Conservation (phyloP, 192 early-diverging fungal genomes). For the Entrophospora sp. region DNA sequence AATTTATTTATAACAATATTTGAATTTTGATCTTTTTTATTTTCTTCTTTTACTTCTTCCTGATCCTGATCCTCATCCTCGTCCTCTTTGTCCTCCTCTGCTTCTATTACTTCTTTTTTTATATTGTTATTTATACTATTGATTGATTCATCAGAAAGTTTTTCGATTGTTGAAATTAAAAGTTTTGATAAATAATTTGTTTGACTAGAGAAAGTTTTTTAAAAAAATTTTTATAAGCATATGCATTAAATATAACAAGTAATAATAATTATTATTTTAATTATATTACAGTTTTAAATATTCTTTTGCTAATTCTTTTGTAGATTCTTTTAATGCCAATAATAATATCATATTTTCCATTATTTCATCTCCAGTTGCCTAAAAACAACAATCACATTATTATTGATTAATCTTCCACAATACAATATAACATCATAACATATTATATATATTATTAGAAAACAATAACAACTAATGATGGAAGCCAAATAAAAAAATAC, state of each 20-base stretch:
- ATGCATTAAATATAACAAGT: neutral
- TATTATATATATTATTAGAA: too few species aligned
- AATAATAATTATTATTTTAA: neutral
- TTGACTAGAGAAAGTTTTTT: constrained; percentile 11
- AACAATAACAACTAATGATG: too few species aligned
- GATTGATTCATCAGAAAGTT: too few species aligned
- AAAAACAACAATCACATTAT: too few species aligned
- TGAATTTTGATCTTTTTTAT: too few species aligned
- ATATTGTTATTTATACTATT: too few species aligned
- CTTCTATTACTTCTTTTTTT: too few species aligned
- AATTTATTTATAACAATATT: constrained; percentile 16
- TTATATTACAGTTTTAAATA: constrained; percentile 37
- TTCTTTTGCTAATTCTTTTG: constrained; percentile 29
- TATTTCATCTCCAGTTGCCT: constrained; percentile 40
- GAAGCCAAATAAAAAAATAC: neutral
- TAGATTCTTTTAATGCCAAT: constrained; percentile 35
- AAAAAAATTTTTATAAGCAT: neutral
- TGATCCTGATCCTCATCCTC: too few species aligned
- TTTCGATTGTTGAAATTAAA: constrained; percentile 3
- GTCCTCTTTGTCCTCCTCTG: too few species aligned
- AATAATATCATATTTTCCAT: constrained; percentile 41
- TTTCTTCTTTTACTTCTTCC: too few species aligned
- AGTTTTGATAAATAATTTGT: constrained; percentile 17
- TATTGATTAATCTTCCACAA: too few species aligned
- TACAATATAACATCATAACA: too few species aligned